Evolutionary conservation across 331 rosid genomes (phyloP).

Genomic region (Saraca asoca): DNA sequence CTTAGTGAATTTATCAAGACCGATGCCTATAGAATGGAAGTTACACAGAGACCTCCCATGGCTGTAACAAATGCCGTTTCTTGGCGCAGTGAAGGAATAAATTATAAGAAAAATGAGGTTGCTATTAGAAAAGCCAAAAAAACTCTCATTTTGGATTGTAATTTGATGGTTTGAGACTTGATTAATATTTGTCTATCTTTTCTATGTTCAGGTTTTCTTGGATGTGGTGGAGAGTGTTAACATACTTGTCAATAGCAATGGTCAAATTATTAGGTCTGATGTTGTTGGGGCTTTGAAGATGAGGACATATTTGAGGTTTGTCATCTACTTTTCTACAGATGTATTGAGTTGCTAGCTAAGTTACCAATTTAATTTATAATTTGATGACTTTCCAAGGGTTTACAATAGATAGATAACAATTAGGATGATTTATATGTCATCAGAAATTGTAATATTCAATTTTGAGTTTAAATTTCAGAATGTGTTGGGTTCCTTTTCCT

Average conservation of each 20-base stretch:
- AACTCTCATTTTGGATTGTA: conserved; percentile 12
- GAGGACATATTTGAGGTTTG: conserved; percentile 96
- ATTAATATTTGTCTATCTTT: conserved; percentile 24
- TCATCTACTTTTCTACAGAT: conserved; percentile 16
- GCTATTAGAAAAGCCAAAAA: conserved; percentile 7
- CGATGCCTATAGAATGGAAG: conserved; percentile 98
- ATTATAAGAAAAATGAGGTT: conserved; percentile 97
- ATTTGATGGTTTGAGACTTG: background rate
- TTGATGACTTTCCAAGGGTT: conserved; percentile 15
- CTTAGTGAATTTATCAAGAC: conserved; percentile 98
- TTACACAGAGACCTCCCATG: conserved; percentile 97
- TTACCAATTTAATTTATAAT: background rate
- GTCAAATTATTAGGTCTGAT: conserved; percentile 95
- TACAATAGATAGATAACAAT: background rate
- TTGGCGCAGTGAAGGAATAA: conserved; percentile 98
- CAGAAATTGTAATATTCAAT: too few relatives aligned
- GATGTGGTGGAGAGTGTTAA: conserved; percentile 99
- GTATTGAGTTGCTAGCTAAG: conserved; percentile 27
- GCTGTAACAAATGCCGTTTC: conserved; percentile 99
- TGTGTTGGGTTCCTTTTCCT: too few relatives aligned
- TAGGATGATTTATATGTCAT: too few relatives aligned
- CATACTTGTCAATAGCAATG: conserved; percentile 97
- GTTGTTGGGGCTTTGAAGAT: conserved; percentile 98
- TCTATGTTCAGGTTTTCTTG: conserved; percentile 75
- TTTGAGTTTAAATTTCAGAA: too few relatives aligned